phyloP scores from a whole-genome alignment of 805 yeast genomes.

The Alloascoidea hylecoeti region DNA sequence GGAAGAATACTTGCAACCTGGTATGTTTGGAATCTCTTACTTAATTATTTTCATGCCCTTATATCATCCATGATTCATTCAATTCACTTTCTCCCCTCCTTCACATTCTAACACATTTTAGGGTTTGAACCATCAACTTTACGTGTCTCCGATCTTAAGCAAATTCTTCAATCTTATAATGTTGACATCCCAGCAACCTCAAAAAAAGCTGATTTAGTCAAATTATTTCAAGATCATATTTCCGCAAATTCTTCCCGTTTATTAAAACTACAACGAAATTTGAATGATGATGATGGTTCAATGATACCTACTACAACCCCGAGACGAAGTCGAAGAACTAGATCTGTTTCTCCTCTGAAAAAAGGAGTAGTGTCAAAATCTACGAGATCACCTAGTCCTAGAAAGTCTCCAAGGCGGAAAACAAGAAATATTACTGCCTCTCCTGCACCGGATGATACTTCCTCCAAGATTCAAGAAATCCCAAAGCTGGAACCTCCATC shows the following conservation, averaged over 20 bases:
- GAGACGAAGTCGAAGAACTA: conserved; percentile 5
- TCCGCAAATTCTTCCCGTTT: conserved; percentile 34
- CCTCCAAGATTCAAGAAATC: too few relatives aligned
- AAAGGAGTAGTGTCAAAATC: conserved; percentile 7
- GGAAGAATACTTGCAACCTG: background rate
- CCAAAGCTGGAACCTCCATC: too few relatives aligned
- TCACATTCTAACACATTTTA: too few relatives aligned
- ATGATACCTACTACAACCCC: conserved; percentile 26
- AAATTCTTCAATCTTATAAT: conserved; percentile 47
- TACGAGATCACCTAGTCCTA: conserved; percentile 5
- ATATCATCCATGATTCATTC: too few relatives aligned
- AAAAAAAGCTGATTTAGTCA: conserved; percentile 52
- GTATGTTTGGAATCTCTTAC: too few relatives aligned
- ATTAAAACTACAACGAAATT: conserved; percentile 20
- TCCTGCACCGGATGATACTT: too few relatives aligned
- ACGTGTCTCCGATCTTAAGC: conserved; percentile 58
- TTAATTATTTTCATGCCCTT: too few relatives aligned
- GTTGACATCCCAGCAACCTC: conserved; percentile 38
- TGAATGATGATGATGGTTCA: conserved; percentile 17
- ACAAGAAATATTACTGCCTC: too few relatives aligned
- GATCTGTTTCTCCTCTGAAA: conserved; percentile 8
- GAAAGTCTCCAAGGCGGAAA: conserved; percentile 3
- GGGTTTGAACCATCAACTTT: conserved; percentile 58
- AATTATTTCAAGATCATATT: conserved; percentile 41
- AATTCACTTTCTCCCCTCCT: too few relatives aligned